These are phyloP conservation scores for Zygosaccharomyces sapae DNA, from an alignment of 1,139 yeast species.

Conservation along the genomic window DNA sequence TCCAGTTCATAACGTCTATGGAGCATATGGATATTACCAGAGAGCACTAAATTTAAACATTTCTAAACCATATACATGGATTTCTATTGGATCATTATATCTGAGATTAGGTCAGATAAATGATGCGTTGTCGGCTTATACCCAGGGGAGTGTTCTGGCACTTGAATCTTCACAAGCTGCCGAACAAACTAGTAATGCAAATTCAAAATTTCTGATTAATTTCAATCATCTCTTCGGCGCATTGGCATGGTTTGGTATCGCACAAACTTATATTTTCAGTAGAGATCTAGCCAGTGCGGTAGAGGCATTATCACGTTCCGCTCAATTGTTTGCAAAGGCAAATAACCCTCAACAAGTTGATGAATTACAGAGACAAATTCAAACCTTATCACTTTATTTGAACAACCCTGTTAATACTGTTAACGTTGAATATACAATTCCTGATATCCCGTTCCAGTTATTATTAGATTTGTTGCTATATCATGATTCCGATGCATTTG, in stretches of 20 bases:
- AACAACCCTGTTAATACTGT: conserved; percentile 2
- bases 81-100: conserved; percentile 60
- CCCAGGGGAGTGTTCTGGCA: conserved; percentile 45
- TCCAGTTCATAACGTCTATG: conserved; percentile 14
- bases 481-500: conserved; percentile 19
- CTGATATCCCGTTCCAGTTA: conserved; percentile 24
- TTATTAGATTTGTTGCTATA: conserved; percentile 21
- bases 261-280: conserved; percentile 27
- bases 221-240: conserved; percentile 19
- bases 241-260: conserved; percentile 31
- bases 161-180: background rate
- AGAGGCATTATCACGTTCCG: conserved; percentile 23
- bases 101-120: conserved; percentile 55
- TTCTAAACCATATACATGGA: conserved; percentile 57
- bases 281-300: conserved; percentile 21
- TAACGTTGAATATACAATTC: conserved; percentile 14
- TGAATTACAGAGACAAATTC: conserved; percentile 14
- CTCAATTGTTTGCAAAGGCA: conserved; percentile 20
- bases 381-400: background rate
- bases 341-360: conserved; percentile 15
- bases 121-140: conserved; percentile 64
- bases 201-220: background rate
- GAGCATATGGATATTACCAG: conserved; percentile 51
- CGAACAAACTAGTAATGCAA: background rate
- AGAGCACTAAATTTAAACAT: conserved; percentile 54